These are phyloP conservation scores for Trichoderma simmonsii DNA, from an alignment of 2,329 filamentous ascomycete genomes.

Conservation along the genomic window DNA sequence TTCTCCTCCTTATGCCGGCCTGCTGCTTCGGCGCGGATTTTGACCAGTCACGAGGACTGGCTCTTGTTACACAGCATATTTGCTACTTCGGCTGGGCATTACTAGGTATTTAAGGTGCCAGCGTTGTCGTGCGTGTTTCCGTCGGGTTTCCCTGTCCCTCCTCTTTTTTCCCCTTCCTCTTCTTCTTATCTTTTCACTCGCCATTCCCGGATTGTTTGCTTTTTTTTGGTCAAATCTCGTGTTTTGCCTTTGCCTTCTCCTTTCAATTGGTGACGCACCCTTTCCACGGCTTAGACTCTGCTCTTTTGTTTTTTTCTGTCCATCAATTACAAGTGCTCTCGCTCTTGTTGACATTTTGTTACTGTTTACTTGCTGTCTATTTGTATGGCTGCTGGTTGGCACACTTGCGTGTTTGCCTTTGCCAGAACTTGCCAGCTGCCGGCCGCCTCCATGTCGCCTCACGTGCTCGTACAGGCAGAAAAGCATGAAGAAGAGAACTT, in stretches of 20 bases:
- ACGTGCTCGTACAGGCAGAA: conserved; percentile 7
- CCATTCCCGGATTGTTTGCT: not conserved
- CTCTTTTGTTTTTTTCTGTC: not conserved
- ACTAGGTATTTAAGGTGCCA: conserved; percentile 5
- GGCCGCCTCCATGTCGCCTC: conserved; percentile 6
- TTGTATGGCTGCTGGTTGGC: not conserved
- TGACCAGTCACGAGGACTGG: conserved; percentile 5
- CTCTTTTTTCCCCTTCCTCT: not conserved
- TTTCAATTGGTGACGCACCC: not conserved
- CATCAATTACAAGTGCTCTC: not conserved
- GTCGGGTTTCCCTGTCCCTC: not conserved
- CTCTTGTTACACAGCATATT: conserved; percentile 15
- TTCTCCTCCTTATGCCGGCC: not conserved
- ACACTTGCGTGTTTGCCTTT: not conserved
- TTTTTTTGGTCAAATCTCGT: not conserved
- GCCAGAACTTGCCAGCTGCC: not conserved
- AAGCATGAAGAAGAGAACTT: not conserved
- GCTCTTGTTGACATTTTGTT: not conserved
- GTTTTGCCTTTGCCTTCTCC: not conserved
- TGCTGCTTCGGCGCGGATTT: not conserved
- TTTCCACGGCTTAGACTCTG: not conserved
- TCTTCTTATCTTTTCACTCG: not conserved
- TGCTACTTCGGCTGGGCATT: not conserved
- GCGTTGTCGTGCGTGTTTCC: not conserved
- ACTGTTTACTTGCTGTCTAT: not conserved